Percentiles rank a stretch among this genome's conserved stretches.
phyloP scores from a whole-genome alignment of 2,329 filamentous ascomycete genomes.

The Aspergillus brunneoviolaceus region DNA sequence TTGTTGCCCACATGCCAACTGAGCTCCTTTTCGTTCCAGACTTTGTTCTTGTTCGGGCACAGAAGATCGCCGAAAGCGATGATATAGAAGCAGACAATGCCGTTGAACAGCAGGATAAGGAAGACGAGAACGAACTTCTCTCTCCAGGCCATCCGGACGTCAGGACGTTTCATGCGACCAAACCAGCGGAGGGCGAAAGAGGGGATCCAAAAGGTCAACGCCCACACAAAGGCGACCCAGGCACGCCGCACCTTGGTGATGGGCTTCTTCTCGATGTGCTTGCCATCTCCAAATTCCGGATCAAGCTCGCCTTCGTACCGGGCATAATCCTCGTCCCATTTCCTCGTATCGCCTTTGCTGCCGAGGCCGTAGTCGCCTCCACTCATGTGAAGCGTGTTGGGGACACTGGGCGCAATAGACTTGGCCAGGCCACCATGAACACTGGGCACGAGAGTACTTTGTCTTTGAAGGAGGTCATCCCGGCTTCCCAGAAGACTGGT shows the following conservation, averaged over 20 bases:
- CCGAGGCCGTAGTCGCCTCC: constrained; percentile 93
- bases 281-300: constrained; percentile 72
- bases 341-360: constrained; percentile 75
- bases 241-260: constrained; percentile 64
- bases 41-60: constrained; percentile 90
- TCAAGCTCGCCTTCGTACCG: constrained; percentile 77
- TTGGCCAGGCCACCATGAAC: constrained; percentile 52
- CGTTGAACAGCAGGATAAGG: constrained; percentile 81
- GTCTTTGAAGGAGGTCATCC: constrained; percentile 60
- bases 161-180: constrained; percentile 94
- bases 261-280: constrained; percentile 69
- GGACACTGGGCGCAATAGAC: constrained; percentile 49
- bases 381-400: constrained; percentile 58
- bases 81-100: constrained; percentile 84
- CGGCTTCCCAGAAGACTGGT: constrained; percentile 65
- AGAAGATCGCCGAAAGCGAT: constrained; percentile 78
- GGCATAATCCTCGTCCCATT: constrained; percentile 56
- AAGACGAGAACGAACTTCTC: constrained; percentile 86
- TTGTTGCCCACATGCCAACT: constrained; percentile 65
- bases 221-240: constrained; percentile 84
- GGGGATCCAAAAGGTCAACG: constrained; percentile 89
- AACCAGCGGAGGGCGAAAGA: constrained; percentile 76
- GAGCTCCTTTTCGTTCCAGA: constrained; percentile 73
- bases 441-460: constrained; percentile 51
- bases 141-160: constrained; percentile 95